Evolutionary conservation across 1,139 yeast species (phyloP).

Genomic region (Kluyveromyces marxianus): DNA sequence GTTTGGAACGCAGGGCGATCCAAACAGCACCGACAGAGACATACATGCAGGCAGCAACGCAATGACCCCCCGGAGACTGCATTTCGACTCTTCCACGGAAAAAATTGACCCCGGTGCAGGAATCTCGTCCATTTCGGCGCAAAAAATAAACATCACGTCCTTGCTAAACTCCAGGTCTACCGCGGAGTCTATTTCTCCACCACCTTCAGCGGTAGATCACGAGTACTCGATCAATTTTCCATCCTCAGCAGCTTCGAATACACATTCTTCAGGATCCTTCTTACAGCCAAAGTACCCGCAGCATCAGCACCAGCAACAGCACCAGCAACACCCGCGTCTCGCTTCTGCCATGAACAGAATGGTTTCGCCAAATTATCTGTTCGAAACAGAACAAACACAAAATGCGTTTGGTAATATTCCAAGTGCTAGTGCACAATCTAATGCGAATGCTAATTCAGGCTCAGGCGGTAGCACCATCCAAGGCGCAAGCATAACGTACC

Average conservation of each 20-base stretch:
- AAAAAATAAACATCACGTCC: constrained; percentile 21
- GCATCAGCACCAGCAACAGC: too few relatives aligned
- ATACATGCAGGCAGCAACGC: constrained; percentile 8
- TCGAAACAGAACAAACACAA: background rate
- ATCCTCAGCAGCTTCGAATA: constrained; percentile 5
- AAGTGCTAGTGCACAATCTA: constrained; percentile 8
- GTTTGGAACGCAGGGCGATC: background rate
- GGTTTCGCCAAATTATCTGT: background rate
- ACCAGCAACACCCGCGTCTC: background rate
- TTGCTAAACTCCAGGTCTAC: constrained; percentile 17
- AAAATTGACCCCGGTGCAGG: constrained; percentile 21
- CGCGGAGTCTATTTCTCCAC: constrained; percentile 17
- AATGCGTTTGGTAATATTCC: background rate
- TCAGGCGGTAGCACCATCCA: background rate
- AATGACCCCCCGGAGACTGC: constrained; percentile 21
- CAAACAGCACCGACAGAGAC: background rate
- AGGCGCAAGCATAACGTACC: background rate
- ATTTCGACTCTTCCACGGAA: constrained; percentile 17
- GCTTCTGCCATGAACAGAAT: background rate
- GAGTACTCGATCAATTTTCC: constrained; percentile 7
- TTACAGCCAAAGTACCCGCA: constrained; percentile 1
- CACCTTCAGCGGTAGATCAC: constrained; percentile 10
- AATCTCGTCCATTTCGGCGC: constrained; percentile 10
- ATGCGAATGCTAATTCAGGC: constrained; percentile 6
- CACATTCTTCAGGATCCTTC: constrained; percentile 3